Conservation (phyloP, 352 stramenopile species). For the Phytophthora pseudosyringae region DNA sequence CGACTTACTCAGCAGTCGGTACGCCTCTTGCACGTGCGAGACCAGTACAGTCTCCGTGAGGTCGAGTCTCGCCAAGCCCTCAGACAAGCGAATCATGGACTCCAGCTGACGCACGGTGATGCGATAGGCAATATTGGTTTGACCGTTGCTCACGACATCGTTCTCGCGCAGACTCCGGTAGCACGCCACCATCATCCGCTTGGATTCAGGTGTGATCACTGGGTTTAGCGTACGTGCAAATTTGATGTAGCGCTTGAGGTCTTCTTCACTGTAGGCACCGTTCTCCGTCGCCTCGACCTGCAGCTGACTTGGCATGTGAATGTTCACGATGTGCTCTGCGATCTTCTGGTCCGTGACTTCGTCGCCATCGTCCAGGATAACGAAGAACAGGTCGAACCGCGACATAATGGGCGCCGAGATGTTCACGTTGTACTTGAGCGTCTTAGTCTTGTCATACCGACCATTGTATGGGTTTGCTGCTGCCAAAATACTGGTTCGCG, state of each 20-base stretch:
- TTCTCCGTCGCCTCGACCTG: slow-evolving; percentile 34
- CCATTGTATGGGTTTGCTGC: slow-evolving; percentile 98
- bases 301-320: slow-evolving; percentile 87
- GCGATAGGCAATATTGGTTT: slow-evolving; percentile 97
- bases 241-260: slow-evolving; percentile 96
- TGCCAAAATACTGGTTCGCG: slow-evolving; percentile 99
- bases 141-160: slow-evolving; percentile 91
- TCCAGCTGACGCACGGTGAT: slow-evolving; percentile 99
- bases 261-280: slow-evolving; percentile 72
- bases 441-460: slow-evolving; percentile 93
- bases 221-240: slow-evolving; percentile 74
- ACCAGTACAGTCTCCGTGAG: slow-evolving; percentile 93
- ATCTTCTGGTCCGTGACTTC: slow-evolving; percentile 95
- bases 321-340: slow-evolving; percentile 97
- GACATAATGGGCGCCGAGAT: slow-evolving; percentile 97
- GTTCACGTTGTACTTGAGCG: slow-evolving; percentile 90
- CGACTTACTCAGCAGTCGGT: slow-evolving; percentile 96
- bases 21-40: slow-evolving; percentile 96
- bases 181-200: slow-evolving; percentile 96
- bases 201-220: slow-evolving; percentile 73
- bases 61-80: slow-evolving; percentile 96
- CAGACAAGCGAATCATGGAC: slow-evolving; percentile 97
- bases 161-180: slow-evolving; percentile 98
- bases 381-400: slow-evolving; percentile 99
- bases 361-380: slow-evolving; percentile 98